Evolutionary conservation across 768 basidiomycete species (phyloP), one percentile per base, ranked within the genome.

Genomic region (Crucibulum laeve): DNA sequence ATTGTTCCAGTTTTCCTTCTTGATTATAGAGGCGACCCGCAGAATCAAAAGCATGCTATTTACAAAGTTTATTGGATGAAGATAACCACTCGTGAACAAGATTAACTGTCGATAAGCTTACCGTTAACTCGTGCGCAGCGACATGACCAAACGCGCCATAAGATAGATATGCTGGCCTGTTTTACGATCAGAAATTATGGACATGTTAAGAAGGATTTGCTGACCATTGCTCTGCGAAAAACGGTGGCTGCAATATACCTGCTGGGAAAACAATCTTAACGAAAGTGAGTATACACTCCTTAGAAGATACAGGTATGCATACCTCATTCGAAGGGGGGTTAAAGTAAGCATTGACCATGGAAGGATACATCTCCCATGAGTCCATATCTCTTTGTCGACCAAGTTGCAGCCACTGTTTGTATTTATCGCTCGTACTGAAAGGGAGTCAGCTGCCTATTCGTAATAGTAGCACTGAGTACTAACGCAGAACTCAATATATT

Each of bases 81-180:
- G 39, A 18, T 41, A 24, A 43, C 22, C 38, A 15, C 19, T 3
- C 40, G 17, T 4, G 6, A 19, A 22, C 10, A 13, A 18, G 18
- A 38, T 5, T 38, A 23, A 40, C 19, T 22, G 17, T n/a, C n/a
- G 25, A 15, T 28, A 50, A 4, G 56, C 81, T 44, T 44, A 93
- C 87, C 17, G 88, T 88, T 35, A 98, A 68, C 62, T 99, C 95
- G 59, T 99, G 95, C 0, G 91, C 79, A 18, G 92, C 93, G 15
- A 96, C 84, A 39, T 86, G 82, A 11, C 94, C 96, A 55, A 98
- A 96, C 1, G 91, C 82, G 17, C 93, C 95, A 51, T 95, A 98
- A 22, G 82, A 76, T 45, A 98, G 70, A 60, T 96, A 95, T 23
- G 78, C 71, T 4, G 96, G 96, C 91, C 87, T 90, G 44, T 46